Base-by-base conservation (phyloP, 2,329 filamentous ascomycete species). In the Ceratocystis colombiana region DNA sequence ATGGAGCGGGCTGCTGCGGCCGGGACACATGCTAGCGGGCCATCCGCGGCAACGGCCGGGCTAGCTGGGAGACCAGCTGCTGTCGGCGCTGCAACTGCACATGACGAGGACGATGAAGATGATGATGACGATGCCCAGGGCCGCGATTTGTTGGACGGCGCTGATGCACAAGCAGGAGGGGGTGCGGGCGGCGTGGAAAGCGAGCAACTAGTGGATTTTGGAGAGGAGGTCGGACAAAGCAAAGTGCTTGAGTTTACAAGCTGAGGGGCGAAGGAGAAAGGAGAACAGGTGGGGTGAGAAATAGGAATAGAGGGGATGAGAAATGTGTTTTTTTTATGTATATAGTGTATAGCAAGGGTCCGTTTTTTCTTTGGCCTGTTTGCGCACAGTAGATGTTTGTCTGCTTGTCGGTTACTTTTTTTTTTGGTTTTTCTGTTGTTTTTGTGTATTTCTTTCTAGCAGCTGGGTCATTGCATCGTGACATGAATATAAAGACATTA, bases 1-100 rank as follows among this genome's bases (percentile, higher is more conserved):
- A 78, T 96, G 70, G 93, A 96, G 76, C 87, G 87, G 0, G 88
- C 89, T 2, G 87, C 88, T 12, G 84, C 84, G 20, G 83, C 85
- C 50, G 63, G 78, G 77, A 25, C 75, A 68, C 73, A 77, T 0
- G 87, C 87, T 0, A 87, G 88, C 2, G 87, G 88, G 82, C 85
- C 62, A 80, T 79, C 71, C 28, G 71, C 8, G 70, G 69, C 15
- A 20, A 63, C 6, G 7, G 10, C 33, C 17, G 25, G 5, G 7
- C 20, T 22, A 28, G n/a, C 50, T 17, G 22, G 50, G 7, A 6
- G 20, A 3, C n/a, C 15, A 22, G 46, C 22, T 50, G 46, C 46
- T 30, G 25, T 15, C 6, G 22, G 22, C 7, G 53, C 20, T 28
- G 53, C 22, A 5, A 15, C 50, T 15, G 50, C 28, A 0, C 87